A percentile compares a stretch with the other conserved stretches of the same genome.
Conservation (phyloP, 31 red algal genomes). For the Odonthalia washingtoniensis region DNA sequence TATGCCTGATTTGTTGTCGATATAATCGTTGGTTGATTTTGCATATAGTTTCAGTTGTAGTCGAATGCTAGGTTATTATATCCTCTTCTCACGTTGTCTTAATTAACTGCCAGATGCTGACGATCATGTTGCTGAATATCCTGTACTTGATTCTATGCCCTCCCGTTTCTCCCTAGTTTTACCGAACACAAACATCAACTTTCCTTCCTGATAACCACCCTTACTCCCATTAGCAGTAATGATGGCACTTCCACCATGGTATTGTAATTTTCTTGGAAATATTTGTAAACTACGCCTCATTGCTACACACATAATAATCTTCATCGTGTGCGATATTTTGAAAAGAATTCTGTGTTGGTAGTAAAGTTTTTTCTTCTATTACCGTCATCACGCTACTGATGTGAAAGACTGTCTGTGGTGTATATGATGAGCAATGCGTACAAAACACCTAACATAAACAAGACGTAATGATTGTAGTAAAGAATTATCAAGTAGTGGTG, state of each 20-base stretch:
- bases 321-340: no score
- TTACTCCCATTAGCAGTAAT: no score
- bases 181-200: no score
- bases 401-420: conserved; percentile 64
- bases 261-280: no score
- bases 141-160: no score
- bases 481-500: conserved; percentile 61
- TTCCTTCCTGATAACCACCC: no score
- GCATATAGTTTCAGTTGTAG: conserved; percentile 57
- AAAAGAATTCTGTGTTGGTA: conserved; percentile 58
- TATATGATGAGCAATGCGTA: conserved; percentile 40
- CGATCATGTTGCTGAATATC: not conserved
- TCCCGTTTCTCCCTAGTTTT: no score
- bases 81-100: no score
- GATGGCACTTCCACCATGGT: no score
- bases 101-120: no score
- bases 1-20: conserved; percentile 51
- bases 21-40: conserved; percentile 22
- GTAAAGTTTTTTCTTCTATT: conserved; percentile 68
- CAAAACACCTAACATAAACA: conserved; percentile 59
- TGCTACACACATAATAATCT: no score
- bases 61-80: conserved; percentile 72
- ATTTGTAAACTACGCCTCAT: no score
- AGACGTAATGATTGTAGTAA: conserved; percentile 59
- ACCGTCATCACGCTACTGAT: conserved; percentile 55